Evolutionary conservation across 305 asterid species (phyloP).

Genomic region (Solanum hybrid): DNA sequence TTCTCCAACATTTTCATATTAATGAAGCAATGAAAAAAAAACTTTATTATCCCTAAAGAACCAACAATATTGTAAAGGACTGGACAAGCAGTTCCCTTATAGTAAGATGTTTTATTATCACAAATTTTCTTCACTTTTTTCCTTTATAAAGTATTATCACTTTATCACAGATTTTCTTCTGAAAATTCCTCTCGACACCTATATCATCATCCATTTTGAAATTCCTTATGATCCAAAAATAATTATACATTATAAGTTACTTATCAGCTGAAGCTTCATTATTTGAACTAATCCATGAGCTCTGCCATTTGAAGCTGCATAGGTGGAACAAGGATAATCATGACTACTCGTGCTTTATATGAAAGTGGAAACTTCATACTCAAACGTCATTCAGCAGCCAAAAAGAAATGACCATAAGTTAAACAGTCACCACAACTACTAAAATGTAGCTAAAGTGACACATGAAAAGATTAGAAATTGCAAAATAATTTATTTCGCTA

Average conservation of each 20-base stretch:
- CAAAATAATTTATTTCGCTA: background rate
- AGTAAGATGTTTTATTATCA: background rate
- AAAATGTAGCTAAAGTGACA: background rate
- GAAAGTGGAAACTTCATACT: background rate
- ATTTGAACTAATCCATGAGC: background rate
- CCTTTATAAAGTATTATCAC: background rate
- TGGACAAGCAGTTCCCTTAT: background rate
- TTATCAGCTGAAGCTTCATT: background rate
- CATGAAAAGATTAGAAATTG: background rate
- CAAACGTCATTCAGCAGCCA: background rate
- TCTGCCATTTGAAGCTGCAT: background rate
- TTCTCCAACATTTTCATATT: background rate
- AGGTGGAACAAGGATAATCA: constrained; percentile 1
- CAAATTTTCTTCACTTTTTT: background rate
- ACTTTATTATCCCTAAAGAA: background rate
- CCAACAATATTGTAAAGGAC: background rate
- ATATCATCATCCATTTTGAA: background rate
- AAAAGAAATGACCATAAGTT: background rate
- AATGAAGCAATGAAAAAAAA: background rate
- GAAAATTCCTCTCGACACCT: background rate
- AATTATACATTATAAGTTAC: background rate
- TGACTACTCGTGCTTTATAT: background rate
- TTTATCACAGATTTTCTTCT: background rate
- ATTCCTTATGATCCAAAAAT: background rate
- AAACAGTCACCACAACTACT: background rate